Conservation (phyloP, 2,329 filamentous ascomycete genomes). For the Amphichorda felina region DNA sequence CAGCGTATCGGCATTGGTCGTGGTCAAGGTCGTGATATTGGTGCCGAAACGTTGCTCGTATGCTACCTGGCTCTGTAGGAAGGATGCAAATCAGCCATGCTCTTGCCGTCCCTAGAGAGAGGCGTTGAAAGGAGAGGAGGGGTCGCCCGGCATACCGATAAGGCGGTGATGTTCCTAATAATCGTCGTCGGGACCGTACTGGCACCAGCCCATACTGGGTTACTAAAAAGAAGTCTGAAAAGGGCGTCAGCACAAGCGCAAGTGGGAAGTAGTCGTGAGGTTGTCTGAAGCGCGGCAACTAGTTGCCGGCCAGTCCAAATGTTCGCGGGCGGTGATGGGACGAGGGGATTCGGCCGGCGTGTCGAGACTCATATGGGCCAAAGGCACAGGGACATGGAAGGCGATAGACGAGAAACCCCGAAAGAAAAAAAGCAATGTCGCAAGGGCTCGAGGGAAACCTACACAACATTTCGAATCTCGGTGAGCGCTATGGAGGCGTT, state of each 20-base stretch:
- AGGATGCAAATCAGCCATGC: background rate
- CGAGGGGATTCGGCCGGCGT: too few relatives aligned
- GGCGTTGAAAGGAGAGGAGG: background rate
- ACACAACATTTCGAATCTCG: conserved; percentile 39
- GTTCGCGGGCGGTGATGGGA: too few relatives aligned
- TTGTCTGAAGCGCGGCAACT: too few relatives aligned
- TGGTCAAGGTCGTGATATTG: conserved; percentile 68
- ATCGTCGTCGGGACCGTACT: conserved; percentile 39
- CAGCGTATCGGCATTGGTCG: conserved; percentile 45
- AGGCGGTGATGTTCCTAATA: conserved; percentile 43
- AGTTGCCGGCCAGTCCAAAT: too few relatives aligned
- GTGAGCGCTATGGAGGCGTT: conserved; percentile 29
- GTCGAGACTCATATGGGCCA: too few relatives aligned
- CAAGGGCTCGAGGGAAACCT: conserved; percentile 15
- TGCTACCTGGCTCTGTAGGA: conserved; percentile 28
- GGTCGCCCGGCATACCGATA: conserved; percentile 31
- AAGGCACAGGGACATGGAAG: too few relatives aligned
- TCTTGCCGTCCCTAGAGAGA: background rate
- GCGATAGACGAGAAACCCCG: too few relatives aligned
- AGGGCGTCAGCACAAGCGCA: too few relatives aligned
- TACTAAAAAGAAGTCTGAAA: conserved; percentile 45
- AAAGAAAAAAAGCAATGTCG: too few relatives aligned
- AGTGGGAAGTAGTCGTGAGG: too few relatives aligned
- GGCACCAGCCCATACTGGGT: conserved; percentile 40
- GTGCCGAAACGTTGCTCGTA: conserved; percentile 37